Percentiles rank a stretch among this genome's conserved stretches.
phyloP scores from a whole-genome alignment of 1,139 yeast species.

The Suhomyces atakaporum region DNA sequence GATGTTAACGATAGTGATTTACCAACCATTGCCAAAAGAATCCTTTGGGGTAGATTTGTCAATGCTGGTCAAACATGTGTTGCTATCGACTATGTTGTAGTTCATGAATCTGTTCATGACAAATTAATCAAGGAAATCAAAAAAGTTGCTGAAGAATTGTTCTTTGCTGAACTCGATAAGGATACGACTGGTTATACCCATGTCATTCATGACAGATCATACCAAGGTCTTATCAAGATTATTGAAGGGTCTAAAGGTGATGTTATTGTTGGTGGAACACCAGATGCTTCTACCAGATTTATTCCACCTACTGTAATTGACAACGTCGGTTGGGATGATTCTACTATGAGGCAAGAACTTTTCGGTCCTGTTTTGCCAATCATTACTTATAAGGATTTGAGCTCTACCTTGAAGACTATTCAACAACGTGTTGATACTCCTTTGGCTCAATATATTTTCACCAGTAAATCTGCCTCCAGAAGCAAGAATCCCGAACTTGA shows the following conservation, averaged over 20 bases:
- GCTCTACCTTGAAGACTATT: conserved; percentile 50
- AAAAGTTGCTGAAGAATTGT: conserved; percentile 43
- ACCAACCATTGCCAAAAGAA: conserved; percentile 59
- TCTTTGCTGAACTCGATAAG: conserved; percentile 43
- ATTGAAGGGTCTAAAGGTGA: conserved; percentile 59
- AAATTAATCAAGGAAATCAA: conserved; percentile 51
- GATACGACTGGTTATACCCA: conserved; percentile 53
- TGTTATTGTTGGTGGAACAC: conserved; percentile 58
- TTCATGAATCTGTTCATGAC: conserved; percentile 50
- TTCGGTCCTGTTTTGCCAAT: conserved; percentile 90
- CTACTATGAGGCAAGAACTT: conserved; percentile 72
- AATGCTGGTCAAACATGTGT: conserved; percentile 94
- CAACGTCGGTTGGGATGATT: conserved; percentile 63
- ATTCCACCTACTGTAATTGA: conserved; percentile 76
- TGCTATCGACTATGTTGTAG: conserved; percentile 79
- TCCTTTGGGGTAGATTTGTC: conserved; percentile 75
- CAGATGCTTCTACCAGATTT: conserved; percentile 46
- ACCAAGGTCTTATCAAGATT: conserved; percentile 46
- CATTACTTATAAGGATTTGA: conserved; percentile 53
- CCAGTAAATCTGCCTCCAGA: conserved; percentile 42
- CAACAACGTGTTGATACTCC: conserved; percentile 74
- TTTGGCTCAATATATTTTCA: conserved; percentile 76
- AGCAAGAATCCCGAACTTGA: conserved; percentile 50
- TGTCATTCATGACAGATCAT: conserved; percentile 64
- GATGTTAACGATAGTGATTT: conserved; percentile 48